Base-by-base conservation (phyloP, 129 eudicot species). In the Rutidosis leptorrhynchoides region DNA sequence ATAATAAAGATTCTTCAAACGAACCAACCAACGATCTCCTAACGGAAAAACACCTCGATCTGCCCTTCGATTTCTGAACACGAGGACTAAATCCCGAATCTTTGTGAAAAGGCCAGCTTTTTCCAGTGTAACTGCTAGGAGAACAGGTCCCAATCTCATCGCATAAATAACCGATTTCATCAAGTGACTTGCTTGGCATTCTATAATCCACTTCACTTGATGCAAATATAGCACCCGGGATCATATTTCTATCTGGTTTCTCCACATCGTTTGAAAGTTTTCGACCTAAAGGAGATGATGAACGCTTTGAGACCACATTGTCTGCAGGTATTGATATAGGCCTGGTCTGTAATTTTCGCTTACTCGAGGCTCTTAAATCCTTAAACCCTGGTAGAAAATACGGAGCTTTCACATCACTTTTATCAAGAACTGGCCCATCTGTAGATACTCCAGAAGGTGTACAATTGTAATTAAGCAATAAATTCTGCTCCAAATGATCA, bases 11-110 rank as follows among this genome's bases (percentile, higher is more conserved):
- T 76, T 90, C 97, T 81, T 90, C 97, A 74, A 90, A 90, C 16
- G 97, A 90, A 25, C 97, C 97, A 57, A 90, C 91, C 80, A 90
- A 71, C 23, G 97, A 82, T 80, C 89, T 86, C 66, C 95, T 80
- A 60, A 82, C 88, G 59, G 88, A 60, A 49, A 71, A 77, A 55
- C 76, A 84, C 69, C 81, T 79, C 17, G 67, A 65, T 64, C 54
- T 83, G 49, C 78, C 78, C n/a, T 60, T 64, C 25, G 62, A 22
- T 60, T 54, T 77, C 58, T 16, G 55, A 10, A 60, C 28, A 69
- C 27, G 37, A 63, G 74, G 54, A 12, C 57, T 64, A 2, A 55
- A 49, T 71, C 24, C 64, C 7, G 53, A 57, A 61, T 74, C 74
- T 67, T 62, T 81, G 57, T 54, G 58, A 32, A 70, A 77, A 43